Base-by-base conservation (phyloP, 768 basidiomycete species). In the Strobilomyces dryophilus region DNA sequence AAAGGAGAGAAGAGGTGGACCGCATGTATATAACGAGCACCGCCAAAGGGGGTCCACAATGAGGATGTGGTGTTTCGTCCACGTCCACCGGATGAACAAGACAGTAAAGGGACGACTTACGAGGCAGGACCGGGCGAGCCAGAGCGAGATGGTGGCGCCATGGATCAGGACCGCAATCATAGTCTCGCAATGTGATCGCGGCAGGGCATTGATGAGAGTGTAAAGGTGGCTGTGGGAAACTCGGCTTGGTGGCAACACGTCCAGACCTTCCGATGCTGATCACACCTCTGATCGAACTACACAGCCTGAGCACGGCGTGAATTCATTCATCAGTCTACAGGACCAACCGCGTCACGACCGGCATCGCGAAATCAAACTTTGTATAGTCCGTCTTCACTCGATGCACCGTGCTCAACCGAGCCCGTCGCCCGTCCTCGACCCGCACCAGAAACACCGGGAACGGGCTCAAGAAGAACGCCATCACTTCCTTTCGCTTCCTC, bases 371-470 rank as follows among this genome's bases (percentile, higher is more conserved):
- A 21, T 60, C 58, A 10, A 63, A 56, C 34, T 26, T 41, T 1
- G 51, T 14, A 31, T 65, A 66, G 5, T 39, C 49, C 1, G 56
- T 40, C 8, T 43, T 27, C 45, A 54, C 61, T 42, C 63, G 43
- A 3, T 42, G 29, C 4, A 37, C 54, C 18, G 63, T 58, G 44
- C 21, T 39, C 36, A 66, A 37, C 56, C 63, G 63, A 3, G 61
- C 39, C n/a, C 64, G 43, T 12, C 40, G 58, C 3, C 40, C 49
- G 5, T 53, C 59, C 47, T 45, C 37, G 37, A 52, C 56, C 15
- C 31, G 63, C 4, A 67, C 27, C 42, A 65, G 24, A 15, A 49
- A 66, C 41, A 53, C 57, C 18, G 60, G 55, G 27, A 65, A 67
- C 0, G 29, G 26, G 8, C 21, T 20, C 14, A 45, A n/a, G 34